Conservation (phyloP, 2,329 filamentous ascomycete species). For the Fusarium fujikuroi region DNA sequence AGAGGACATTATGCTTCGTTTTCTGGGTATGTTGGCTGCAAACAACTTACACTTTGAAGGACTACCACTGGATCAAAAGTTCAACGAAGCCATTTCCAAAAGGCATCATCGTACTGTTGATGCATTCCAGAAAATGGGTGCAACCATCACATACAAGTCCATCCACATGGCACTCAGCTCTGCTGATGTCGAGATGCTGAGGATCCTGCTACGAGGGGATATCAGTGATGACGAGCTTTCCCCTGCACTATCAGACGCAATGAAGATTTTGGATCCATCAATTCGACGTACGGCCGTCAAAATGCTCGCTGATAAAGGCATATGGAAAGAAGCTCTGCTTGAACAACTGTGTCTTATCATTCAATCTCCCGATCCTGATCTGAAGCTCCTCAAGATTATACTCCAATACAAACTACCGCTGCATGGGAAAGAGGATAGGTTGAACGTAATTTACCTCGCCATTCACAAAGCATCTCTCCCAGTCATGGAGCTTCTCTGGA, state of each 20-base stretch:
- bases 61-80: not conserved
- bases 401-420: not conserved
- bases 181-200: not conserved
- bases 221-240: not conserved
- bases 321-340: not conserved
- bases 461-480: not conserved
- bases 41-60: not conserved
- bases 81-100: not conserved
- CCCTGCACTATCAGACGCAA: not conserved
- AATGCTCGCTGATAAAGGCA: not conserved
- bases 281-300: not conserved
- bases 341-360: not conserved
- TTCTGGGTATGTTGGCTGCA: not conserved
- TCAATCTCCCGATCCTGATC: not conserved
- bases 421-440: not conserved
- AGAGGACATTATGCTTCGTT: not conserved
- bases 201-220: not conserved
- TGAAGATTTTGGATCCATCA: not conserved
- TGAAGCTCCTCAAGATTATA: not conserved
- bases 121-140: not conserved
- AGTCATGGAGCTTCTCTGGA: not conserved
- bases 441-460: not conserved
- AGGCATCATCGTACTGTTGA: not conserved
- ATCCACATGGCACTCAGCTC: not conserved
- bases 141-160: not conserved